Conservation (phyloP, 2,329 filamentous ascomycete species). For the Phaeomoniella chlamydospora region DNA sequence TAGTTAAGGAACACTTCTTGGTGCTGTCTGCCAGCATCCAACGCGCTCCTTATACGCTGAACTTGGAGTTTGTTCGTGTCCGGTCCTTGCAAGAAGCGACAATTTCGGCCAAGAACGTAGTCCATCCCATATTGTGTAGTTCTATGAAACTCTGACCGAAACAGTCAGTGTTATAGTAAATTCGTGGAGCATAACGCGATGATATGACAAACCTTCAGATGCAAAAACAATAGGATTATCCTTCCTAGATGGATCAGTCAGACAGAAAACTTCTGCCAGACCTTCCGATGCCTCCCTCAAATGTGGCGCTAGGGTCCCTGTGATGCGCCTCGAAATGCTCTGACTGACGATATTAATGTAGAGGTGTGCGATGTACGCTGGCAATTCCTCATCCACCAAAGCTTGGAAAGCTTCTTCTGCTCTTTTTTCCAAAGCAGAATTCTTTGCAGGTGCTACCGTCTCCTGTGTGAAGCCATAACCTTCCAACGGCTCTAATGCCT, state of each 20-base stretch:
- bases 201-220: constrained; percentile 44
- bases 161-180: constrained; percentile 3
- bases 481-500: constrained; percentile 41
- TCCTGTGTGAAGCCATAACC: constrained; percentile 41
- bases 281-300: constrained; percentile 58
- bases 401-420: constrained; percentile 50
- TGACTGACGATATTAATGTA: constrained; percentile 57
- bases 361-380: constrained; percentile 55
- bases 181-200: not conserved
- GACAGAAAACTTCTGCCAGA: constrained; percentile 61
- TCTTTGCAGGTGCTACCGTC: constrained; percentile 37
- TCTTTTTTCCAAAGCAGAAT: constrained; percentile 45
- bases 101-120: constrained; percentile 63
- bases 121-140: constrained; percentile 62
- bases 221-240: constrained; percentile 69
- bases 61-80: constrained; percentile 52
- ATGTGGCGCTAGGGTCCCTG: constrained; percentile 49
- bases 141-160: constrained; percentile 56
- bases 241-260: constrained; percentile 57
- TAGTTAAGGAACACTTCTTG: constrained; percentile 67
- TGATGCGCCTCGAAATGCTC: constrained; percentile 53
- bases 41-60: constrained; percentile 44
- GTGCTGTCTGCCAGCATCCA: constrained; percentile 50
- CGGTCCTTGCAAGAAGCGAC: constrained; percentile 64
- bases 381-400: constrained; percentile 52